Evolutionary conservation across 768 basidiomycete species (phyloP).

Genomic region (Suillus subluteus): DNA sequence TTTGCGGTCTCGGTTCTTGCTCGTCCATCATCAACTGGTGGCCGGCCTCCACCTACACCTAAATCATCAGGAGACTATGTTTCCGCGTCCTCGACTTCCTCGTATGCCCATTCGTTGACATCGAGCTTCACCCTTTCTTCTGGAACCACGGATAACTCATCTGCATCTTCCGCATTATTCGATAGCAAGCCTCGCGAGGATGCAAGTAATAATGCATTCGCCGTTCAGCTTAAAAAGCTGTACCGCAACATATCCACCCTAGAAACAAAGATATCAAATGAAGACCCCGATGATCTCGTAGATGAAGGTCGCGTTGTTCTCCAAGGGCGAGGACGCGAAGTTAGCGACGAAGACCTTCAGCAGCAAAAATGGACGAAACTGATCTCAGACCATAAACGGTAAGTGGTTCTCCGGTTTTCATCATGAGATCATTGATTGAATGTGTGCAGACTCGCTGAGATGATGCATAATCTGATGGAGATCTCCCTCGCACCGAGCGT

Average conservation of each 20-base stretch:
- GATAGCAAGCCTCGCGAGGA: slow-evolving; percentile 58
- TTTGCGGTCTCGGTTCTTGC: slow-evolving; percentile 62
- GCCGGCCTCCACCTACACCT: slow-evolving; percentile 53
- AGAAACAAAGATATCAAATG: slow-evolving; percentile 72
- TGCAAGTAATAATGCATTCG: slow-evolving; percentile 67
- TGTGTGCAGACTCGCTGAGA: slow-evolving; percentile 78
- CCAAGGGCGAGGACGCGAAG: slow-evolving; percentile 35
- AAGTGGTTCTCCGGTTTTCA: slow-evolving; percentile 32
- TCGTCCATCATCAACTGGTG: slow-evolving; percentile 42
- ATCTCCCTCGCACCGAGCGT: slow-evolving; percentile 86
- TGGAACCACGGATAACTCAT: slow-evolving; percentile 72
- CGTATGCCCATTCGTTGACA: slow-evolving; percentile 67
- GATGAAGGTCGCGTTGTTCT: slow-evolving; percentile 43
- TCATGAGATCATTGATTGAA: slow-evolving; percentile 15
- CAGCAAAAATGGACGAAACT: slow-evolving; percentile 77
- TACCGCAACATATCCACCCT: slow-evolving; percentile 83
- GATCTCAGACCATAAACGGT: slow-evolving; percentile 85
- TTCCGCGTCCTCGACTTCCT: slow-evolving; percentile 76
- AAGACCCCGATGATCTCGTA: slow-evolving; percentile 58
- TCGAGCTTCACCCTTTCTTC: slow-evolving; percentile 78
- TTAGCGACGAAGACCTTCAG: slow-evolving; percentile 60
- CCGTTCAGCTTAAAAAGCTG: slow-evolving; percentile 74
- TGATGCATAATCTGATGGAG: slow-evolving; percentile 85
- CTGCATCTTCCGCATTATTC: slow-evolving; percentile 70
- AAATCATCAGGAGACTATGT: slow-evolving; percentile 71